Evolutionary conservation across 1,284 basidiomycete species (phyloP).

Genomic region (Fistulina hepatica): DNA sequence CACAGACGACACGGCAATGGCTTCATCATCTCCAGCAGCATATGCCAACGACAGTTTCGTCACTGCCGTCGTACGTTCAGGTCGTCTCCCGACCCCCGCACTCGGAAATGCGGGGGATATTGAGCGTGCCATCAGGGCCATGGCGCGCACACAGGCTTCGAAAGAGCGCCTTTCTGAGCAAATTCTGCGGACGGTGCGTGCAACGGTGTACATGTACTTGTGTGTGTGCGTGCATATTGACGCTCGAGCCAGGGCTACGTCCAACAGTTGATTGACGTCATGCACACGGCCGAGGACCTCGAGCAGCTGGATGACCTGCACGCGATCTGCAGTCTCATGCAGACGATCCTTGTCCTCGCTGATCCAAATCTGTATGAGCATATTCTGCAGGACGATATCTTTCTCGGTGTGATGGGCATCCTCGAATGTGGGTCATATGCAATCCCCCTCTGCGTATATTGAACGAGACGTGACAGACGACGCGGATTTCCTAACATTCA

Average conservation of each 20-base stretch:
- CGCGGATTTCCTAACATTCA: constrained; percentile 90
- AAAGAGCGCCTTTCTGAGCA: constrained; percentile 77
- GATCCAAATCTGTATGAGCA: constrained; percentile 94
- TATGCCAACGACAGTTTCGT: constrained; percentile 44
- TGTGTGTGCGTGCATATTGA: constrained; percentile 6
- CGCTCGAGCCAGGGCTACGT: constrained; percentile 64
- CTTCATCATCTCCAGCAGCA: constrained; percentile 48
- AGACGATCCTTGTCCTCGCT: constrained; percentile 93
- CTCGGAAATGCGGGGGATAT: constrained; percentile 68
- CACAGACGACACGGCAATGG: constrained; percentile 35
- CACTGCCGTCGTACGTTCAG: constrained; percentile 54
- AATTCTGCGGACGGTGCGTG: constrained; percentile 72
- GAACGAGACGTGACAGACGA: constrained; percentile 57
- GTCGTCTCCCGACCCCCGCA: constrained; percentile 59
- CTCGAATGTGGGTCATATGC: constrained; percentile 73
- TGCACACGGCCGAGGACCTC: constrained; percentile 84
- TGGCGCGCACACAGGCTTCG: constrained; percentile 51
- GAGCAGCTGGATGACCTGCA: constrained; percentile 87
- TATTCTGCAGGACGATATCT: constrained; percentile 88
- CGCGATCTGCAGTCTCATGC: constrained; percentile 85
- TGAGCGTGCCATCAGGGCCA: constrained; percentile 61
- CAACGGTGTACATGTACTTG: constrained; percentile 18
- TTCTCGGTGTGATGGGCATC: constrained; percentile 90
- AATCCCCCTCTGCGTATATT: constrained; percentile 9
- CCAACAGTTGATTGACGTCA: constrained; percentile 74